phyloP scores from a whole-genome alignment of 139 green algal genomes.

The Volvox africanus region DNA sequence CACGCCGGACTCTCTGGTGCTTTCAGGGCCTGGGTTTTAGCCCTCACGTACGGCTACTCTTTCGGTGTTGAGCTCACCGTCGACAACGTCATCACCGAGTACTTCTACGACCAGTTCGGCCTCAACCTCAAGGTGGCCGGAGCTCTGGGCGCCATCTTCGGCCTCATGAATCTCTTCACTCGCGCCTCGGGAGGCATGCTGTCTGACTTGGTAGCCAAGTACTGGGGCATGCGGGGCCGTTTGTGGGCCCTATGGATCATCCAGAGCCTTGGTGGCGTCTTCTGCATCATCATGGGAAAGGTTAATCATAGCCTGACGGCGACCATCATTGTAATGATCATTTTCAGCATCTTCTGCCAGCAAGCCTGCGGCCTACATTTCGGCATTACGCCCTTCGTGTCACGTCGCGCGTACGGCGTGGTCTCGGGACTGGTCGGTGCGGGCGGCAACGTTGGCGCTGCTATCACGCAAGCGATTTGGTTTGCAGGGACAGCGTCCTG shows the following conservation, averaged over 20 bases:
- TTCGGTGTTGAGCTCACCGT: conserved; percentile 92
- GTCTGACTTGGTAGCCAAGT: conserved; percentile 68
- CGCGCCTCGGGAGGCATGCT: conserved; percentile 83
- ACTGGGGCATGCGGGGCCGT: conserved; percentile 84
- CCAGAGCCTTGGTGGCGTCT: conserved; percentile 82
- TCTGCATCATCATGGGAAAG: conserved; percentile 86
- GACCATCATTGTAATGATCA: conserved; percentile 87
- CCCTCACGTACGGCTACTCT: conserved; percentile 82
- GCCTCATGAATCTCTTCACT: conserved; percentile 94
- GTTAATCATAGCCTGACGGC: conserved; percentile 67
- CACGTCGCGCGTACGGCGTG: conserved; percentile 84
- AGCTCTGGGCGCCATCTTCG: conserved; percentile 72
- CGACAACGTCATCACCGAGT: conserved; percentile 82
- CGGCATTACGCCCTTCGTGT: conserved; percentile 92
- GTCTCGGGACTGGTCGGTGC: conserved; percentile 92
- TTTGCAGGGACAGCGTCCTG: conserved; percentile 71
- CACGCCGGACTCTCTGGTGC: not conserved
- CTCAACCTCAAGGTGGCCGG: conserved; percentile 61
- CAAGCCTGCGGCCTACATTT: conserved; percentile 75
- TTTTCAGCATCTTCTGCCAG: conserved; percentile 90
- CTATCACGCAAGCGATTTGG: conserved; percentile 91
- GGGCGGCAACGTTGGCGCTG: conserved; percentile 90
- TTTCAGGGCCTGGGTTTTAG: conserved; percentile 69
- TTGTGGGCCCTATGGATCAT: conserved; percentile 79
- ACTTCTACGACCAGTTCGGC: conserved; percentile 86